Evolutionary conservation across 2,329 filamentous ascomycete genomes (phyloP).

Genomic region (Westerdykella ornata): DNA sequence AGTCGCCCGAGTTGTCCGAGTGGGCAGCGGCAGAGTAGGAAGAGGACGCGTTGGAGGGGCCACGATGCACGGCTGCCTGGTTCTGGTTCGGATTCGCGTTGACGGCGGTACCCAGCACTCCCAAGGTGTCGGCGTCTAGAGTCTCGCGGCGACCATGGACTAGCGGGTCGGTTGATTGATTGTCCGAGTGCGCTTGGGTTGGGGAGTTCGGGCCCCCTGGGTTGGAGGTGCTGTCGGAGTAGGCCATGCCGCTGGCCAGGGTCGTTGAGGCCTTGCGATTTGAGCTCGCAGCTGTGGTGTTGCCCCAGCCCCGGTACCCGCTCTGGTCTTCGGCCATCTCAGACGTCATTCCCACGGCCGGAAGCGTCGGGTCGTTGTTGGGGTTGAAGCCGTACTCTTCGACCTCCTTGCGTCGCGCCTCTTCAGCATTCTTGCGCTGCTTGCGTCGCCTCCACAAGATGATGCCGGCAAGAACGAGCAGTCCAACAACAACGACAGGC

Average conservation of each 20-base stretch:
- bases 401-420: constrained; percentile 87
- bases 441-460: constrained; percentile 88
- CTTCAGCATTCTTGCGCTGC: constrained; percentile 74
- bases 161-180: constrained; percentile 62
- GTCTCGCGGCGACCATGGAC: constrained; percentile 45
- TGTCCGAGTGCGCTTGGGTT: constrained; percentile 59
- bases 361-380: constrained; percentile 84
- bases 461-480: constrained; percentile 68
- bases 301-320: constrained; percentile 93
- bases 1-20: constrained; percentile 58
- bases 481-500: constrained; percentile 78
- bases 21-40: constrained; percentile 78
- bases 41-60: constrained; percentile 91
- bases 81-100: constrained; percentile 41
- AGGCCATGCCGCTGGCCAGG: constrained; percentile 65
- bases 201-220: constrained; percentile 55
- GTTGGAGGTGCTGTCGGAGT: constrained; percentile 64
- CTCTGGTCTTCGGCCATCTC: constrained; percentile 70
- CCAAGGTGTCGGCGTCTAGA: constrained; percentile 71
- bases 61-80: constrained; percentile 65
- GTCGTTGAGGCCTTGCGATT: constrained; percentile 80
- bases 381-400: constrained; percentile 97
- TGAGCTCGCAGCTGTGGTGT: constrained; percentile 59
- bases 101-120: constrained; percentile 65
- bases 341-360: constrained; percentile 50